These are phyloP conservation scores for Fomitopsis pulvina DNA, from an alignment of 768 basidiomycete species.

Conservation along the genomic window DNA sequence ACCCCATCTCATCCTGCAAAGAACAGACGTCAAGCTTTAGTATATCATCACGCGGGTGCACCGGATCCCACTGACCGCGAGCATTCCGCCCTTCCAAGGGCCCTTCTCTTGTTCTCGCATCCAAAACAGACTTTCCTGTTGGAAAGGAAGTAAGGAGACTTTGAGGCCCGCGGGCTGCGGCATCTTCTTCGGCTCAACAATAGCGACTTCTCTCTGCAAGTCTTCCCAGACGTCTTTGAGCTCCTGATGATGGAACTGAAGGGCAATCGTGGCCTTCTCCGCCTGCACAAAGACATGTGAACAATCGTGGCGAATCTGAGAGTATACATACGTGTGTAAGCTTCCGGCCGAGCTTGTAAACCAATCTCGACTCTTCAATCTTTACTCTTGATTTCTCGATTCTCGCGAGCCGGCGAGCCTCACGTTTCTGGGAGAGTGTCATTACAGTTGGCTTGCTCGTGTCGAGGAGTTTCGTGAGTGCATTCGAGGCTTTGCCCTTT, in stretches of 20 bases:
- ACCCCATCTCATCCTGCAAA: constrained; percentile 86
- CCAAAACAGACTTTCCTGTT: constrained; percentile 92
- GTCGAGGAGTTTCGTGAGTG: constrained; percentile 7
- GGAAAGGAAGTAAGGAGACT: constrained; percentile 86
- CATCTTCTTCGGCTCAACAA: constrained; percentile 60
- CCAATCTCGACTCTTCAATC: constrained; percentile 44
- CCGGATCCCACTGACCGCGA: constrained; percentile 53
- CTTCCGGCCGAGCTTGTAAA: constrained; percentile 58
- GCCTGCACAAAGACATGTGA: constrained; percentile 39
- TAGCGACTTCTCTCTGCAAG: constrained; percentile 53
- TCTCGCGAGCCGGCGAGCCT: constrained; percentile 20
- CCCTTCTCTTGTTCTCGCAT: constrained; percentile 91
- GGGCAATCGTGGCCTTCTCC: constrained; percentile 58
- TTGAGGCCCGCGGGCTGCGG: constrained; percentile 82
- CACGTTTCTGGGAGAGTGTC: constrained; percentile 9
- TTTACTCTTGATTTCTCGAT: constrained; percentile 25
- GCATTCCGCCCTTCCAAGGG: constrained; percentile 85
- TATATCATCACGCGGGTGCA: background rate
- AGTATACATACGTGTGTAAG: constrained; percentile 55
- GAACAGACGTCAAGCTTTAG: background rate
- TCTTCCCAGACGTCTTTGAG: constrained; percentile 85
- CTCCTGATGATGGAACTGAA: constrained; percentile 72
- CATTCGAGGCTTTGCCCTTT: constrained; percentile 28
- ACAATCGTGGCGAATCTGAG: background rate
- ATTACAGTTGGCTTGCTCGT: constrained; percentile 25